Percentiles rank a stretch among this genome's conserved stretches.
phyloP scores from a whole-genome alignment of 441 rosid species.

The Bocquillonia castaneifolia region DNA sequence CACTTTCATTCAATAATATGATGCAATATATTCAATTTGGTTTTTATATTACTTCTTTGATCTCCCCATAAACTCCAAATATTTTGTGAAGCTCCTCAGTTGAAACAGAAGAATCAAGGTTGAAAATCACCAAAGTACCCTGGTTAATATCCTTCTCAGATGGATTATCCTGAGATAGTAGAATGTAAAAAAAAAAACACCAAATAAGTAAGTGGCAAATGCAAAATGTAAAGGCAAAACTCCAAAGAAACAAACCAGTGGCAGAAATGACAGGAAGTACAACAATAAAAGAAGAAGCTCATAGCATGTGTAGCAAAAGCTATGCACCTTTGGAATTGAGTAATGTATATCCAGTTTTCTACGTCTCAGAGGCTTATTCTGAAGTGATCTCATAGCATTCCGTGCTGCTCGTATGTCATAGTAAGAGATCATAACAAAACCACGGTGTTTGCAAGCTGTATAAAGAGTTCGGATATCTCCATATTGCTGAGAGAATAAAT shows the following conservation, averaged over 20 bases:
- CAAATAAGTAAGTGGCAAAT: constrained; percentile 9
- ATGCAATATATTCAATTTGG: constrained; percentile 18
- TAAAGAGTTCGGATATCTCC: constrained; percentile 51
- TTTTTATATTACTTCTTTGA: constrained; percentile 42
- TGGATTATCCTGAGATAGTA: constrained; percentile 41
- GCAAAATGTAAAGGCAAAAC: constrained; percentile 5
- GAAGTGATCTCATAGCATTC: constrained; percentile 53
- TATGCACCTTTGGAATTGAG: constrained; percentile 48
- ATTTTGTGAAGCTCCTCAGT: constrained; percentile 49
- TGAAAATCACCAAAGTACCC: constrained; percentile 44
- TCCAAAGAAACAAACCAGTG: constrained; percentile 6
- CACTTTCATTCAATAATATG: neutral
- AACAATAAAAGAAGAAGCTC: neutral
- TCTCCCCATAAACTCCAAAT: constrained; percentile 56
- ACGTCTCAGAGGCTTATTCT: constrained; percentile 38
- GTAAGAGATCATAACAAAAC: constrained; percentile 57
- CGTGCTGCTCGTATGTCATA: constrained; percentile 55
- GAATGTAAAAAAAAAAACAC: constrained; percentile 18
- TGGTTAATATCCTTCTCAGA: constrained; percentile 48
- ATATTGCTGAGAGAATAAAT: constrained; percentile 37
- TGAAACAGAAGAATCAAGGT: constrained; percentile 59
- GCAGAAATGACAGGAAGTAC: neutral
- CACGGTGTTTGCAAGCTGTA: constrained; percentile 56
- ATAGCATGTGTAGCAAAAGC: neutral
- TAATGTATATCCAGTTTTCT: constrained; percentile 55